A percentile compares a stretch with the other conserved stretches of the same genome.
Evolutionary conservation across 2,329 filamentous ascomycete genomes (phyloP).

Genomic region (Trichoderma hamatum): DNA sequence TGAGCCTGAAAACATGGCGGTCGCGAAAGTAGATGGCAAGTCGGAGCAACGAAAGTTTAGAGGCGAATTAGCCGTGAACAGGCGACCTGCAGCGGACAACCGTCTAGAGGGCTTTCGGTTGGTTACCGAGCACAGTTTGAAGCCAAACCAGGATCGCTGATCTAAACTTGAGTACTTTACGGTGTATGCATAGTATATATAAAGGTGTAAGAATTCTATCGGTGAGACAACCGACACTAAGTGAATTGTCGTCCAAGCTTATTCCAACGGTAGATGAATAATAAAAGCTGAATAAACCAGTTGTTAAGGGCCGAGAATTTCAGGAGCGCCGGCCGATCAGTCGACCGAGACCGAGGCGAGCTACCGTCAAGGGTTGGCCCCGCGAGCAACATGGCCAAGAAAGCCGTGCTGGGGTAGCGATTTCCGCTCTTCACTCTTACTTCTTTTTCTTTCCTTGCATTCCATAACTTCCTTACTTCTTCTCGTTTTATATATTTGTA

Average conservation of each 20-base stretch:
- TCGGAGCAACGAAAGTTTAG: not conserved
- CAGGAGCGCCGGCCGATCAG: conserved; percentile 14
- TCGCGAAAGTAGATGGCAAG: not conserved
- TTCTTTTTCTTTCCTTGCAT: not conserved
- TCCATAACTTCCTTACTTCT: not conserved
- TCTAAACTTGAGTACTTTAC: not conserved
- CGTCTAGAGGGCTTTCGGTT: not conserved
- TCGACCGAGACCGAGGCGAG: conserved; percentile 19
- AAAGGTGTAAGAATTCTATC: not conserved
- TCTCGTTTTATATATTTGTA: not conserved
- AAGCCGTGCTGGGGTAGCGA: not conserved
- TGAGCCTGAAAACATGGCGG: not conserved
- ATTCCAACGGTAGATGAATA: not conserved
- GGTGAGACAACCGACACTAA: not conserved
- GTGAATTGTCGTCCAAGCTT: not conserved
- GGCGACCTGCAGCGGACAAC: not conserved
- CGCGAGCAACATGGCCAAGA: not conserved
- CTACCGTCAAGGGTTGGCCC: not conserved
- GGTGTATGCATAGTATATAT: not conserved
- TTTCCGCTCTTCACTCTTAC: not conserved
- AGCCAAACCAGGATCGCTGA: not conserved
- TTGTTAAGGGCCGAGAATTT: not conserved
- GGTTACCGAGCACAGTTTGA: not conserved
- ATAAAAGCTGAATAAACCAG: not conserved
- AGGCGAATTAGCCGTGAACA: not conserved